Evolutionary conservation across 2,329 filamentous ascomycete genomes (phyloP).

Genomic region (Cadophora gregata): DNA sequence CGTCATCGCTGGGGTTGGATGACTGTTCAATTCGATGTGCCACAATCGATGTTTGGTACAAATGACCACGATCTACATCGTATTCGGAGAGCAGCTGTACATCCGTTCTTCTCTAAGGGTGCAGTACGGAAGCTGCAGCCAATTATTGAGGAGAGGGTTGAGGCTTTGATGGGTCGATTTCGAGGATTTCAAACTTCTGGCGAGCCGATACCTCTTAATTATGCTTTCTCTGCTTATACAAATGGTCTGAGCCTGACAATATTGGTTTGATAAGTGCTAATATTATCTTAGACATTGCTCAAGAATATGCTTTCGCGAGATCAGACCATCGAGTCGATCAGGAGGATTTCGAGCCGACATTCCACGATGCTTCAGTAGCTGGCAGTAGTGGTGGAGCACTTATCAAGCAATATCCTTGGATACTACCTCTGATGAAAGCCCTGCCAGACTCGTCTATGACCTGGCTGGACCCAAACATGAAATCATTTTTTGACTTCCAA

Average conservation of each 20-base stretch:
- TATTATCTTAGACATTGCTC: constrained; percentile 33
- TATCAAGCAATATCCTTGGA: constrained; percentile 14
- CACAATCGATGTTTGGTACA: constrained; percentile 27
- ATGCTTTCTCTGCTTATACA: constrained; percentile 23
- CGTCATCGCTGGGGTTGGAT: constrained; percentile 29
- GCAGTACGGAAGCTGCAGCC: constrained; percentile 27
- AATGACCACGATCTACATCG: constrained; percentile 31
- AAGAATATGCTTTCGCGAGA: constrained; percentile 37
- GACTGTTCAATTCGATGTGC: constrained; percentile 19
- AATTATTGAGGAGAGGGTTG: constrained; percentile 28
- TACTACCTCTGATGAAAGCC: background rate
- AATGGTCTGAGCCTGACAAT: background rate
- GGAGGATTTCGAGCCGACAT: constrained; percentile 22
- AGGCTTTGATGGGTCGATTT: constrained; percentile 27
- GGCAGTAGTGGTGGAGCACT: background rate
- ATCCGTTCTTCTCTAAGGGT: constrained; percentile 35
- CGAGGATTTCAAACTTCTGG: constrained; percentile 16
- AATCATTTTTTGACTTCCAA: background rate
- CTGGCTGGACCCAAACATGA: background rate
- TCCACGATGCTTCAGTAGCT: constrained; percentile 9
- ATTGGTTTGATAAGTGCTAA: background rate
- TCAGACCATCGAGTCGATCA: constrained; percentile 25
- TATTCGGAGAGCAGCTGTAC: constrained; percentile 29
- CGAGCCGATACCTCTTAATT: constrained; percentile 20
- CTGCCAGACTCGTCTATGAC: background rate